Base-by-base conservation (phyloP, 495 filamentous ascomycete genomes). In the Penicillium nucicola region DNA sequence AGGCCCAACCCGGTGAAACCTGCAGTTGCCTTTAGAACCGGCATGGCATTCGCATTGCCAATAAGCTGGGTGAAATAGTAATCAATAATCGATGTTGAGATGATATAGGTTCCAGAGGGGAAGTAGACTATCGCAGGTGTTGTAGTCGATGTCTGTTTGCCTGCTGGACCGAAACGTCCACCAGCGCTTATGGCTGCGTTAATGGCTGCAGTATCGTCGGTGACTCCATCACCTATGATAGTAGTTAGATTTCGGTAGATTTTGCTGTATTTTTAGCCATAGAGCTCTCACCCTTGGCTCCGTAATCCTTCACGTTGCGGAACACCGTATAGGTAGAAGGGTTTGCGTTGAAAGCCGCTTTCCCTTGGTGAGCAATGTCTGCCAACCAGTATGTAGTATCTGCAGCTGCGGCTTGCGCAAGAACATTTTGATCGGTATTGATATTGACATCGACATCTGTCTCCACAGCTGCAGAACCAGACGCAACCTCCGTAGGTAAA, bases 291-390 rank as follows among this genome's bases (percentile, higher is more conserved):
- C 75, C 74, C 63, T 65, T 71, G 39, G 82, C 82, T 19, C 85
- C 85, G 50, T 80, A 89, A 59, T 90, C 89, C 62, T 72, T 83
- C 32, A 93, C 88, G 59, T 93, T 91, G 46, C 89, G 86, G 68
- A 84, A 93, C 23, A 92, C 78, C 50, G 80, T 79, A 61, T 87
- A 89, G 48, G 41, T 45, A 25, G 56, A 55, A 9, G 72, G 68
- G 15, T 80, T 65, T 7, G 64, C 48, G 56, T 82, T 82, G 65
- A 81, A 89, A 18, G 79, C 81, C 13, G 82, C 79, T 1, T 66
- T 60, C 15, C 86, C 87, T 48, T 86, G 80, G 17, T 86, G 84
- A 25, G 71, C 51, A 55, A 91, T 87, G 51, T 73, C 74, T 23
- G 79, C 76, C 41, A 91, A 61, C 89, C 89, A 95, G 72, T 84